These are phyloP conservation scores for Hypoxylon rubiginosum DNA, from an alignment of 2,329 filamentous ascomycete genomes.

Conservation along the genomic window DNA sequence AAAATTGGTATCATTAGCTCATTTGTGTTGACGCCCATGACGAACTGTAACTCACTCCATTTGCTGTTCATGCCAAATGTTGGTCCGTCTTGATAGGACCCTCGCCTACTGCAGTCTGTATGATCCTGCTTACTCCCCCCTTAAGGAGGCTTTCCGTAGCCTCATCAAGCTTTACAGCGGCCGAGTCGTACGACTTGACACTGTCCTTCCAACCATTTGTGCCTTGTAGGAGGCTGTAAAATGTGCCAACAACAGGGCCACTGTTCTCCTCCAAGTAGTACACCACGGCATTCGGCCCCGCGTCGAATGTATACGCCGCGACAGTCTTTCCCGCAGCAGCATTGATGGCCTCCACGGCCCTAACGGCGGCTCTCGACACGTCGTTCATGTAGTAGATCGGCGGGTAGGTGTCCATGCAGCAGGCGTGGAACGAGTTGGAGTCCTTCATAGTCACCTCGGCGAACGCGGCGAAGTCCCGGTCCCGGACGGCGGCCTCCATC, in stretches of 20 bases:
- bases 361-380: constrained; percentile 86
- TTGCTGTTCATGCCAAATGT: constrained; percentile 75
- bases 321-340: constrained; percentile 80
- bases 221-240: constrained; percentile 75
- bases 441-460: constrained; percentile 95
- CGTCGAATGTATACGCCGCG: constrained; percentile 97
- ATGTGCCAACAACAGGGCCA: constrained; percentile 78
- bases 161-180: constrained; percentile 72
- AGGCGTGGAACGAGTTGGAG: constrained; percentile 96
- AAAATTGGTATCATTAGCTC: constrained; percentile 26
- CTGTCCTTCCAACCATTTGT: constrained; percentile 80
- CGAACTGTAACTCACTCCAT: not conserved
- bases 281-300: constrained; percentile 95
- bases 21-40: not conserved
- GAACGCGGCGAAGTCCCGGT: constrained; percentile 86
- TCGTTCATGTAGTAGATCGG: constrained; percentile 99
- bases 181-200: constrained; percentile 63
- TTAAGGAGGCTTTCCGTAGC: constrained; percentile 75
- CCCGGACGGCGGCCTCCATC: constrained; percentile 86
- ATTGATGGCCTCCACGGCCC: constrained; percentile 92
- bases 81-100: constrained; percentile 86
- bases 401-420: constrained; percentile 93
- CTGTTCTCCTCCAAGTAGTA: constrained; percentile 91
- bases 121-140: constrained; percentile 87
- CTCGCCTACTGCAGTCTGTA: constrained; percentile 91